These are phyloP conservation scores for Pterocarpus santalinus DNA, from an alignment of 306 rosid species.

Conservation along the genomic window DNA sequence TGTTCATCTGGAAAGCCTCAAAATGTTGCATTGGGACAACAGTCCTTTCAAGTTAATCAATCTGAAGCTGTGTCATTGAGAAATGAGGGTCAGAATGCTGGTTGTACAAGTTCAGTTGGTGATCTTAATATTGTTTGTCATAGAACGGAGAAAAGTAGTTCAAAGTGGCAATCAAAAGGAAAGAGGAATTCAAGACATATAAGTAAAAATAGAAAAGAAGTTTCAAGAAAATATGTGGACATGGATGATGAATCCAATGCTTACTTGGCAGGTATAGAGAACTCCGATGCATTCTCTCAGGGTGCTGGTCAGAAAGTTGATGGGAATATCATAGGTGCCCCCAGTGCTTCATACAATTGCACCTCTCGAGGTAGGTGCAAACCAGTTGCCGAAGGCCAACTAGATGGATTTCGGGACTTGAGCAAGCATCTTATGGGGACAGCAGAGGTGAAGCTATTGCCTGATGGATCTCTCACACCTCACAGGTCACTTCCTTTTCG, in stretches of 20 bases:
- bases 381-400: conserved; percentile 52
- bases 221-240: conserved; percentile 56
- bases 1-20: conserved; percentile 59
- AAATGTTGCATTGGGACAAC: conserved; percentile 52
- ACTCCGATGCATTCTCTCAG: conserved; percentile 44
- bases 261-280: conserved; percentile 51
- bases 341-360: conserved; percentile 45
- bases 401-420: conserved; percentile 49
- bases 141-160: conserved; percentile 65
- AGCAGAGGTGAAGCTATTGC: conserved; percentile 50
- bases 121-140: neutral
- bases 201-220: conserved; percentile 61
- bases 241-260: conserved; percentile 57
- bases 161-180: conserved; percentile 84
- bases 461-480: conserved; percentile 56
- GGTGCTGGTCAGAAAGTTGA: conserved; percentile 56
- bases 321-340: conserved; percentile 46
- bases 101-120: too few relatives aligned
- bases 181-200: conserved; percentile 78
- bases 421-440: conserved; percentile 46
- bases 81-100: conserved; percentile 42
- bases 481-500: conserved; percentile 71
- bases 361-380: conserved; percentile 50
- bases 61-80: conserved; percentile 54
- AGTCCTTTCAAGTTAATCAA: conserved; percentile 58